Evolutionary conservation across 306 rosid species (phyloP), one percentile per base, ranked within the genome.

Genomic region (Lupinus albus): DNA sequence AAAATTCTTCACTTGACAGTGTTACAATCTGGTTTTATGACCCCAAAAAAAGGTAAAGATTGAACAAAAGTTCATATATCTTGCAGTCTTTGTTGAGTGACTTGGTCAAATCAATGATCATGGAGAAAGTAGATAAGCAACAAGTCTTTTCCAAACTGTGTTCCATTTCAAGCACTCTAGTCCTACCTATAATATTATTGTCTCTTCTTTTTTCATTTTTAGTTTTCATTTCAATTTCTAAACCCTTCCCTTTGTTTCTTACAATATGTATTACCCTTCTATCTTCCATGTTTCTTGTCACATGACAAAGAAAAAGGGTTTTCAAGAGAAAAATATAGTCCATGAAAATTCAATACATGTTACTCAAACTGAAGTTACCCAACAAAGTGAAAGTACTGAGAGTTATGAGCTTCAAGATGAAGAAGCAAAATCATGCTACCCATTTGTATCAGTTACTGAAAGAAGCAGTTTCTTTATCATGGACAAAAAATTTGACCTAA

Each of bases 361-460:
- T 12, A 14, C 51, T 42, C 60, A 71, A n/a, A 51, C 17, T 69
- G 75, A 56, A 53, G 35, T 47, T 60, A 11, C 20, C 57, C 78
- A 60, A 53, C 53, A 70, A 65, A 63, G 73, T 58, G 82, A 61
- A 80, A 7, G 13, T 33, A 52, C 20, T 54, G 61, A 18, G 75
- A 76, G 35, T 21, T 61, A 73, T 61, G 84, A 74, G 46, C 30
- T 54, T 47, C 70, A 65, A 41, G 72, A 12, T 47, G 84, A 78
- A 63, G 61, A 77, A 63, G 61, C 71, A 53, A 61, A 56, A 6
- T 47, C 54, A 28, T 78, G 78, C 7, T 13, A 9, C 12, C 72
- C 76, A 53, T 77, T 50, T 52, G 75, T 75, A 69, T 77, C 88
- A 18, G 89, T 78, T 30, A 71, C 78, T 62, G 89, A 86, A 67